Base-by-base conservation (phyloP, 2,329 filamentous ascomycete species). In the Orbilia ellipsospora region DNA sequence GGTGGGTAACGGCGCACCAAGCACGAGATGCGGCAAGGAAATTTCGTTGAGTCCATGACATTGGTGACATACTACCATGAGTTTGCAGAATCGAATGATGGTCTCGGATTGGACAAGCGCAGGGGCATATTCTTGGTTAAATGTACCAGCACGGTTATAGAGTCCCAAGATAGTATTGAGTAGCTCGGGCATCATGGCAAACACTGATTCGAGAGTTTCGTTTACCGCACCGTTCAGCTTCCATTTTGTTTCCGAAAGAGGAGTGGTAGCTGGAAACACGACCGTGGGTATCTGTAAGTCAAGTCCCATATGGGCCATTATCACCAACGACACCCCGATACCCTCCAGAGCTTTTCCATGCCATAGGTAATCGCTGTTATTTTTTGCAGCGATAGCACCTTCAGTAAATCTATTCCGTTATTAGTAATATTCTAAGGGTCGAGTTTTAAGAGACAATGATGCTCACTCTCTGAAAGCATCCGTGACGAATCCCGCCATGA, bases 341-440 rank as follows among this genome's bases (percentile, higher is more conserved):
- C 94, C 89, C 81, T 99, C 96, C 18, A 99, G 85, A 0, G 93
- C 94, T 83, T 98, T 98, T 16, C 92, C 95, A 83, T 97, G 93
- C 94, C 95, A 99, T n/a, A 98, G 82, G 82, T 97, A 92, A 82
- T 99, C 95, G 79, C 93, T 94, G 72, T 92, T 87, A 44, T 89
- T 89, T 79, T 92, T 90, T 15, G 93, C 90, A 78, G 90, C 88
- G 8, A 88, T 87, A 1, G 92, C 93, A 64, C 91, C 92, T 74
- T 97, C 94, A 8, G 89, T 85, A 20, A 97, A 87, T 51, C 79
- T 80, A 55, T 26, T 26, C 16, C 13, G 56, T 4, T 4, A n/a
- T 48, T 8, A 52, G 64, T 60, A 73, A 61, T 50, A 28, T 44
- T 28, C 18, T 50, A 44, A 36, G 16, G 40, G 12, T 60, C 16